Evolutionary conservation across 768 basidiomycete genomes (phyloP), one percentile per base, ranked within the genome.

Genomic region (Coprinopsis strossmayeri): DNA sequence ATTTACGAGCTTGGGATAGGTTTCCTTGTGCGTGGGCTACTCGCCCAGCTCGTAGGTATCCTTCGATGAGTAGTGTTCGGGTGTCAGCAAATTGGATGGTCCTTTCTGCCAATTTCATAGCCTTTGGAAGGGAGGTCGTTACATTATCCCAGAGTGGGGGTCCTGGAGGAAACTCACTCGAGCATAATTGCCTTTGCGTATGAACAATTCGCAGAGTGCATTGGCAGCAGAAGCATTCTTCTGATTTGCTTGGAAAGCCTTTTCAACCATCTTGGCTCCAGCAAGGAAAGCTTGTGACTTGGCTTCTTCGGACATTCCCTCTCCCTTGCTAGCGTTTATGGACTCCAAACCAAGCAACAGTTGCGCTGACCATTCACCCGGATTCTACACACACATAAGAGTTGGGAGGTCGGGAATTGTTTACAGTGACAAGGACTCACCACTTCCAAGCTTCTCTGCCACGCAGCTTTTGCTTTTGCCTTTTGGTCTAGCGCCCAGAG

Each of bases 1-100:
- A 83, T 47, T 76, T 78, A 21, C 75, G 78, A 1, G 91, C 91
- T 37, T 84, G 81, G 5, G 62, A 58, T n/a, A 73, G 57, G 1
- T 71, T 71, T 0, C 84, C 87, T 57, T 87, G 79, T 1, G 81
- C 79, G 56, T 94, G 91, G 12, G 82, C 74, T 2, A 88, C 82
- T 15, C 91, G 80, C 1, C 84, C 95, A 12, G 93, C 83, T 26
- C 87, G 77, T 13, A 94, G 67, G 59, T 92, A 88, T 2, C 92
- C 87, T 57, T 96, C 94, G 0, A 89, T 86, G 24, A 94, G 73
- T 13, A 95, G 70, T 0, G 88, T 76, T 26, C 91, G 71, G 0
- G 88, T 91, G 57, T 98, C 95, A 0, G 94, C 87, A 59, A 89
- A 96, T 61, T 97, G 93, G 34, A 98, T 83, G 0, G 93, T 87